phyloP scores from a whole-genome alignment of 768 basidiomycete species.

The Boletus fagicola region DNA sequence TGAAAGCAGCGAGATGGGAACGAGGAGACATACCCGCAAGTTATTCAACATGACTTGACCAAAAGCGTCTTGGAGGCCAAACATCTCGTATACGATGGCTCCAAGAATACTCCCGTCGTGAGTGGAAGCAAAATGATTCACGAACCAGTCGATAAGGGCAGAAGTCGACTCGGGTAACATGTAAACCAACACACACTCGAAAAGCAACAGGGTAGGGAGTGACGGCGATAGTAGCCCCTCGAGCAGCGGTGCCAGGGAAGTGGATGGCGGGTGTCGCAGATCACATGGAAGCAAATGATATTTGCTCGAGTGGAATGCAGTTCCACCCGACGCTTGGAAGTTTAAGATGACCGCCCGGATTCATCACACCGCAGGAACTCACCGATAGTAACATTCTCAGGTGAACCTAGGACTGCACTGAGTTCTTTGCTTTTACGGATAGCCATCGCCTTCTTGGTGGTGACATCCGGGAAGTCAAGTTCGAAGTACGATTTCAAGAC shows the following conservation, averaged over 20 bases:
- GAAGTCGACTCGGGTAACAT: constrained; percentile 61
- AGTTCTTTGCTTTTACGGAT: constrained; percentile 64
- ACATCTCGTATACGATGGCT: constrained; percentile 86
- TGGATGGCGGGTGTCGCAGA: constrained; percentile 58
- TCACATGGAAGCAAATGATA: constrained; percentile 72
- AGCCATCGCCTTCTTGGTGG: constrained; percentile 76
- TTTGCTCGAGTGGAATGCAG: constrained; percentile 14
- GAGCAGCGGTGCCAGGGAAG: constrained; percentile 42
- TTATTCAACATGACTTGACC: constrained; percentile 91
- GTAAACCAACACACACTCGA: constrained; percentile 94
- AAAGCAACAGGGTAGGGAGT: constrained; percentile 77
- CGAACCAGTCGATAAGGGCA: constrained; percentile 71
- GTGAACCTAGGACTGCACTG: constrained; percentile 17
- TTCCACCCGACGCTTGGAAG: constrained; percentile 37
- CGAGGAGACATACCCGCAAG: constrained; percentile 55
- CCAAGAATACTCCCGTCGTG: constrained; percentile 36
- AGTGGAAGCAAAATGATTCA: constrained; percentile 43
- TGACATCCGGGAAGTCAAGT: constrained; percentile 87
- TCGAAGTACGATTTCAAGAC: constrained; percentile 70
- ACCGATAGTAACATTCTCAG: constrained; percentile 19
- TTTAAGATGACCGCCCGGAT: not conserved
- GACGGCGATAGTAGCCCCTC: constrained; percentile 50
- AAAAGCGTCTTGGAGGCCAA: constrained; percentile 79
- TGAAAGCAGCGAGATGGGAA: not conserved
- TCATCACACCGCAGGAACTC: not conserved